These are phyloP conservation scores for Theobroma grandiflorum DNA, from an alignment of 441 rosid genomes.

Conservation along the genomic window DNA sequence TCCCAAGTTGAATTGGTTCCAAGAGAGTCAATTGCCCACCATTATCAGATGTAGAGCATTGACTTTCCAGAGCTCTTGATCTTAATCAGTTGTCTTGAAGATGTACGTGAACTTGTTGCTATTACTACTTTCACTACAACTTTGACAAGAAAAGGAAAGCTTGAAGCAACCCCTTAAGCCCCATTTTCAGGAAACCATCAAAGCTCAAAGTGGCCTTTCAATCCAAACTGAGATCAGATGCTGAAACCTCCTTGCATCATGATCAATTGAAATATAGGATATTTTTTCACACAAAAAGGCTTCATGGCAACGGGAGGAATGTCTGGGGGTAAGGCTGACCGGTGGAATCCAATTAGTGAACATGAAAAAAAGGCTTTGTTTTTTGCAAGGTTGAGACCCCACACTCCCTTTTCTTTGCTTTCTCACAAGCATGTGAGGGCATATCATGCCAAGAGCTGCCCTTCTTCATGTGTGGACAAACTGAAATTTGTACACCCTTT, in stretches of 20 bases:
- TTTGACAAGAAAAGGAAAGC: not conserved
- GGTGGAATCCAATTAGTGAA: slow-evolving; percentile 14
- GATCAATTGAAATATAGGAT: not conserved
- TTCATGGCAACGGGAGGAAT: slow-evolving; percentile 6
- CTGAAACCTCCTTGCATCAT: not conserved
- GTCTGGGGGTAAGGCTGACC: slow-evolving; percentile 11
- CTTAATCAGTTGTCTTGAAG: not conserved
- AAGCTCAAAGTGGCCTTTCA: not conserved
- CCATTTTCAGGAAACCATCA: not conserved
- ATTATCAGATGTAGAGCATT: not conserved
- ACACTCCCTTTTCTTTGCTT: not conserved
- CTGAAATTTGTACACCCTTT: not conserved
- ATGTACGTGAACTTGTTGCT: no score
- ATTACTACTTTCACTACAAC: not conserved
- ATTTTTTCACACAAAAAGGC: not conserved
- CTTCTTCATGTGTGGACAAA: not conserved
- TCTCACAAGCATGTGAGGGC: slow-evolving; percentile 12
- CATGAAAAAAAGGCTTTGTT: not conserved
- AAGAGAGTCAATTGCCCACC: not conserved
- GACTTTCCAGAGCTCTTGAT: not conserved
- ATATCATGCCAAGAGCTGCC: slow-evolving; percentile 1
- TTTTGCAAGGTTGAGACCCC: not conserved
- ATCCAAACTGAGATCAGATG: not conserved
- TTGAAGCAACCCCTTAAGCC: not conserved
- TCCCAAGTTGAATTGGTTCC: not conserved